Base-by-base conservation (phyloP, 176 grass and related monocot species). In the Ananas comosus region DNA sequence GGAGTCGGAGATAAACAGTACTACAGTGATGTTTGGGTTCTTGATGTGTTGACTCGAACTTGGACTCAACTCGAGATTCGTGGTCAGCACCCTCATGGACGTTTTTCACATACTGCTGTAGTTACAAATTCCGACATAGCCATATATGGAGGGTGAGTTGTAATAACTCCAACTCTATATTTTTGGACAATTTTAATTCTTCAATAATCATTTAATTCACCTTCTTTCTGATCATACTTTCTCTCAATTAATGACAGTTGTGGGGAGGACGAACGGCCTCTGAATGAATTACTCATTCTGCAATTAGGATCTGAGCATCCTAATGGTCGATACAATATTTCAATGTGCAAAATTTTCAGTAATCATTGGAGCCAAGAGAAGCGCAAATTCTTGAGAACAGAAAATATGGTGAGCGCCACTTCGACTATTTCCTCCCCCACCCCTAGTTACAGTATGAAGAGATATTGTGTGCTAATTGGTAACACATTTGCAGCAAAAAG, bases 1-100 rank as follows among this genome's bases (percentile, higher is more conserved):
- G 94, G 94, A 80, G 94, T 99, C 70, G 90, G 94, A 21, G 94
- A 99, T 67, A 93, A 99, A 57, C 85, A 93, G 63, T 99, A 99
- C 51, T 99, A 99, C 49, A 99, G 82, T 9, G 95, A 99, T 82
- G 87, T 89, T 3, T 99, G 95, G 95, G 74, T 99, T 86, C 85
- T 94, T 65, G 95, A 99, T 86, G 70, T 84, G 18, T 13, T 73
- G 13, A 81, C 33, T 14, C 78, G 80, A 9, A 73, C 85, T 12
- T 99, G 95, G 95, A 83, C 57, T 63, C 95, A 85, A 21, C 87
- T 99, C 2, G 95, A 99, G 18, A 87, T 80, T 13, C 86, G 85
- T 14, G 95, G 95, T 53, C 90, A 92, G 71, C 87, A 80, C 66
- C 90, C 95, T 6, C 95, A 99, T 82, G 95, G 95, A 52, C 70